These are phyloP conservation scores for Mallotus nudiflorus DNA, from an alignment of 345 rosid species.

Conservation along the genomic window DNA sequence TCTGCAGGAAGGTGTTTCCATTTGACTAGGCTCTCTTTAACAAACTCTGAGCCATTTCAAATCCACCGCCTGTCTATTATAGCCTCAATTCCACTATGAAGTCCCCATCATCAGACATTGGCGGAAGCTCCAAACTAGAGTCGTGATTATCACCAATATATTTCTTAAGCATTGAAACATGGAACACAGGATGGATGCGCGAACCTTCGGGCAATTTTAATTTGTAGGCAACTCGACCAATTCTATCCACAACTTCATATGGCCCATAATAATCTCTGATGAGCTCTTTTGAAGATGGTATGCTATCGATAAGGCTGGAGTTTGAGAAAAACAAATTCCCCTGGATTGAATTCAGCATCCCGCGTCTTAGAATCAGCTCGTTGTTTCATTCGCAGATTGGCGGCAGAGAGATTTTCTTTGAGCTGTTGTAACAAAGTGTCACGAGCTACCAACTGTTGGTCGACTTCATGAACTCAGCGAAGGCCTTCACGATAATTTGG, in stretches of 20 bases:
- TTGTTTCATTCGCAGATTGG: background rate
- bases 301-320: background rate
- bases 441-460: background rate
- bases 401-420: background rate
- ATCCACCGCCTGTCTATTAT: background rate
- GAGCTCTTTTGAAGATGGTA: fast-evolving
- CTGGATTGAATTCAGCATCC: background rate
- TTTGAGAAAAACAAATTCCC: background rate
- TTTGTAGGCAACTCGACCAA: background rate
- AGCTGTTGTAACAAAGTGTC: background rate
- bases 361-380: fast-evolving
- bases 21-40: background rate
- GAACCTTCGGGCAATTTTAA: background rate
- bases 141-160: background rate
- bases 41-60: background rate
- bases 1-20: background rate
- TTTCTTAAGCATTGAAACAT: background rate
- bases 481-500: background rate
- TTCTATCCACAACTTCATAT: background rate
- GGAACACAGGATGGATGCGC: background rate
- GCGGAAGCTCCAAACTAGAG: background rate
- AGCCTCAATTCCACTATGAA: background rate
- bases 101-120: background rate
- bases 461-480: background rate
- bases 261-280: background rate